phyloP scores from a whole-genome alignment of 352 stramenopile species.

The Phytophthora citricola region DNA sequence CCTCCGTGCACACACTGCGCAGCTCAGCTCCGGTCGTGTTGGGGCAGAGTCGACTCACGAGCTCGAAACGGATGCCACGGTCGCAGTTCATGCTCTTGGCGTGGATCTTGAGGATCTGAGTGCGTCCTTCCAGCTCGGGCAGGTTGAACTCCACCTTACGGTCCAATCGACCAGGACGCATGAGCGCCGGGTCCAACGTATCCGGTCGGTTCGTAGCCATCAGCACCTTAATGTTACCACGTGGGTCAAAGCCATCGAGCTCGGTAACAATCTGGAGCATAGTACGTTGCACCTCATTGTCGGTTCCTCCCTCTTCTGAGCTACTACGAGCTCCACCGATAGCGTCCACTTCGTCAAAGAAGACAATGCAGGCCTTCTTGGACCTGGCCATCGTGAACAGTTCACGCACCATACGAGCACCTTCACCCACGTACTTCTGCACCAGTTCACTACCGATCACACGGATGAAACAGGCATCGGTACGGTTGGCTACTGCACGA shows the following conservation, averaged over 20 bases:
- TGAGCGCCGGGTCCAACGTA: slow-evolving; percentile 43
- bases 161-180: slow-evolving; percentile 93
- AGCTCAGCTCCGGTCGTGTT: slow-evolving; percentile 99
- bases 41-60: slow-evolving; percentile 97
- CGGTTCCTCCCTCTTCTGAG: slow-evolving; percentile 93
- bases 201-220: slow-evolving; percentile 47
- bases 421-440: slow-evolving; percentile 99
- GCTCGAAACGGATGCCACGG: slow-evolving; percentile 98
- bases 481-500: slow-evolving; percentile 98
- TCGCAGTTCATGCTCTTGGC: slow-evolving; percentile 99
- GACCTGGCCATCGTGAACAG: slow-evolving; percentile 99
- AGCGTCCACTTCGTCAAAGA: slow-evolving; percentile 99
- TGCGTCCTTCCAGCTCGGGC: slow-evolving; percentile 97
- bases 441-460: slow-evolving; percentile 99
- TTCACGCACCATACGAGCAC: slow-evolving; percentile 99
- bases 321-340: slow-evolving; percentile 94
- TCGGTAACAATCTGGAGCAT: slow-evolving; percentile 99
- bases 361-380: slow-evolving; percentile 99
- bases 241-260: slow-evolving; percentile 98
- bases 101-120: slow-evolving; percentile 99
- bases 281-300: slow-evolving; percentile 99
- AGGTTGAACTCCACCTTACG: slow-evolving; percentile 99
- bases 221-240: slow-evolving; percentile 99
- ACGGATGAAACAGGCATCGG: slow-evolving; percentile 99
- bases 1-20: slow-evolving; percentile 98